These are phyloP conservation scores for Geosmithia flava DNA, from an alignment of 2,329 filamentous ascomycete genomes.

Conservation along the genomic window DNA sequence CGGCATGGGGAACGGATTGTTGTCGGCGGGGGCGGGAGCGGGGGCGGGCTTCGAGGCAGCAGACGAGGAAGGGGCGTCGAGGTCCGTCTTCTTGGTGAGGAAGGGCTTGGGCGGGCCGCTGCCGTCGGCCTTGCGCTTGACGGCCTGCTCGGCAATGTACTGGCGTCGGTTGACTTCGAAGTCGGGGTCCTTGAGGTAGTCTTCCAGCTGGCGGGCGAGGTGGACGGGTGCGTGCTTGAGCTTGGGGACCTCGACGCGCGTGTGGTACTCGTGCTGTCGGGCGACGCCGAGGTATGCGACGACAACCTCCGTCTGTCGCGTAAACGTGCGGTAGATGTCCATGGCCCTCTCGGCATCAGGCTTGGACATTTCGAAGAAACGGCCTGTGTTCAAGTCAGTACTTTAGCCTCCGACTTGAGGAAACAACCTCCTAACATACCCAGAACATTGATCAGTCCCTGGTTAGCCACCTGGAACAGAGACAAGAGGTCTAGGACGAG, in stretches of 20 bases:
- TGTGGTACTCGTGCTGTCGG: constrained; percentile 83
- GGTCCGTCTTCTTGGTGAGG: constrained; percentile 8
- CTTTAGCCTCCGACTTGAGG: constrained; percentile 3
- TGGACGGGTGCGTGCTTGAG: constrained; percentile 95
- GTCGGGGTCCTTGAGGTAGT: constrained; percentile 88
- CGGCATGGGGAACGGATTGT: constrained; percentile 28
- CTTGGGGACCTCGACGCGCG: constrained; percentile 87
- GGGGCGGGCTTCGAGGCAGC: constrained; percentile 13
- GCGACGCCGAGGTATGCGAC: constrained; percentile 83
- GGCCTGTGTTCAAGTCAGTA: constrained; percentile 41
- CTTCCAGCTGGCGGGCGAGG: constrained; percentile 76
- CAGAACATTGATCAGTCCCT: constrained; percentile 92
- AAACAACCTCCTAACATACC: constrained; percentile 38
- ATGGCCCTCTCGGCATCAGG: constrained; percentile 86
- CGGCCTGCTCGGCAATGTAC: constrained; percentile 79
- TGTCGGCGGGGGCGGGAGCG: constrained; percentile 14
- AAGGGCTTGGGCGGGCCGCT: constrained; percentile 18
- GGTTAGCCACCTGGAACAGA: constrained; percentile 90
- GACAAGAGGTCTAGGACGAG: constrained; percentile 81
- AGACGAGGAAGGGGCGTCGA: constrained; percentile 22
- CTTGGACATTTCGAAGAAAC: constrained; percentile 97
- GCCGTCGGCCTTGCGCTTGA: constrained; percentile 39
- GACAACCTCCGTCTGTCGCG: constrained; percentile 82
- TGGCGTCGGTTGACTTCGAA: constrained; percentile 90
- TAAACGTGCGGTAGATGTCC: constrained; percentile 84